These are phyloP conservation scores for Eucalyptus regnans DNA, from an alignment of 345 rosid species.

Conservation along the genomic window DNA sequence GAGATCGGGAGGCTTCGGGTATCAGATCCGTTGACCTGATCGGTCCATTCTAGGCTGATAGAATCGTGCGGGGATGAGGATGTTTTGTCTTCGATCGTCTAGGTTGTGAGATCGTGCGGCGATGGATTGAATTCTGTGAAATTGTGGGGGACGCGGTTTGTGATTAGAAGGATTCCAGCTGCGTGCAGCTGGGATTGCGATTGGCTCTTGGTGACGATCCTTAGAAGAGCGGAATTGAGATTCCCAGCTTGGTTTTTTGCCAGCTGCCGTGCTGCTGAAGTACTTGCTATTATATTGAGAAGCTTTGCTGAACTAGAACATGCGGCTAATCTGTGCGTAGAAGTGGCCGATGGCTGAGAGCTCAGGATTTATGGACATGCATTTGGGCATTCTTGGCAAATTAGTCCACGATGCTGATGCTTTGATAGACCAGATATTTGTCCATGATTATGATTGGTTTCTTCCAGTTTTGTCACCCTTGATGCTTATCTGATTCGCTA, in stretches of 20 bases:
- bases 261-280: not conserved
- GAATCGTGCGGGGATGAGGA: not conserved
- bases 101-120: not conserved
- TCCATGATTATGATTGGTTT: not conserved
- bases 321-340: not conserved
- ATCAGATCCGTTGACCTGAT: slow-evolving; percentile 7
- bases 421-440: not conserved
- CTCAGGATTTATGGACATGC: not conserved
- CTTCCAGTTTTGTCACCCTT: not conserved
- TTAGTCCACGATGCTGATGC: not conserved
- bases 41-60: not conserved
- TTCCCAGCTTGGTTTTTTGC: not conserved
- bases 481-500: not conserved
- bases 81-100: not conserved
- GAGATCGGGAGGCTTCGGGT: not conserved
- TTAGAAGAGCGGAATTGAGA: not conserved
- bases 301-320: not conserved
- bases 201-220: not conserved
- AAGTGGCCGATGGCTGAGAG: not conserved
- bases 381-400: not conserved
- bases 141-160: not conserved
- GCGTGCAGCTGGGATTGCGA: not conserved
- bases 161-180: not conserved
- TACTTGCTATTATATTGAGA: not conserved
- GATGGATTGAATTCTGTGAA: not conserved